Percentiles rank a stretch among this genome's conserved stretches.
Evolutionary conservation across 2,329 filamentous ascomycete species (phyloP).

Genomic region (Peltaster fructicola): DNA sequence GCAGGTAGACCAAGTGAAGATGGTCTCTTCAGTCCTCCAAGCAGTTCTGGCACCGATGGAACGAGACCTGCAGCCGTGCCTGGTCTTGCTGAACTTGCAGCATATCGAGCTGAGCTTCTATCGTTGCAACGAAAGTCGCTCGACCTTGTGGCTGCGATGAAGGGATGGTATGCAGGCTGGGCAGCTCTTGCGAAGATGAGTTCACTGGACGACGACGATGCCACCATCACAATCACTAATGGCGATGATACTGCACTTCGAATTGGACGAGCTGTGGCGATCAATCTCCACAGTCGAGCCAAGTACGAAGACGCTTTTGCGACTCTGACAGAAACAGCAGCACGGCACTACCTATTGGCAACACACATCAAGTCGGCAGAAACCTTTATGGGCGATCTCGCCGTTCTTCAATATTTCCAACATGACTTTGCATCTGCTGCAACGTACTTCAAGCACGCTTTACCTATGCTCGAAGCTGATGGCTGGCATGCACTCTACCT

Average conservation of each 20-base stretch:
- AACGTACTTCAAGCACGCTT: slow-evolving; percentile 59
- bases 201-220: no score
- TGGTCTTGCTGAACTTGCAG: slow-evolving; percentile 63
- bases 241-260: no score
- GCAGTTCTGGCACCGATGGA: slow-evolving; percentile 5
- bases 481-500: slow-evolving; percentile 68
- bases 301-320: no score
- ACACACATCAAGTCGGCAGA: slow-evolving; percentile 63
- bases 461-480: slow-evolving; percentile 59
- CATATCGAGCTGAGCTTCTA: slow-evolving; percentile 65
- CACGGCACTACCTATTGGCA: slow-evolving; percentile 64
- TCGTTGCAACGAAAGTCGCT: slow-evolving; percentile 64
- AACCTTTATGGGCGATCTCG: slow-evolving; percentile 65
- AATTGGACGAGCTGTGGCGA: no score
- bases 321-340: no score
- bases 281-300: no score
- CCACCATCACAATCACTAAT: no score
- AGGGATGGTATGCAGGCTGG: slow-evolving; percentile 67
- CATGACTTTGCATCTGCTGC: slow-evolving; percentile 58
- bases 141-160: slow-evolving; percentile 51
- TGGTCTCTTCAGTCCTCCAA: slow-evolving; percentile 7
- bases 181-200: slow-evolving; percentile 18
- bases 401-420: slow-evolving; percentile 54
- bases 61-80: slow-evolving; percentile 10
- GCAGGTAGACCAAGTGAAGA: slow-evolving; percentile 1